A percentile compares a stretch with the other conserved stretches of the same genome.
Evolutionary conservation across 768 basidiomycete genomes (phyloP).

Genomic region (Suillus bovinus): DNA sequence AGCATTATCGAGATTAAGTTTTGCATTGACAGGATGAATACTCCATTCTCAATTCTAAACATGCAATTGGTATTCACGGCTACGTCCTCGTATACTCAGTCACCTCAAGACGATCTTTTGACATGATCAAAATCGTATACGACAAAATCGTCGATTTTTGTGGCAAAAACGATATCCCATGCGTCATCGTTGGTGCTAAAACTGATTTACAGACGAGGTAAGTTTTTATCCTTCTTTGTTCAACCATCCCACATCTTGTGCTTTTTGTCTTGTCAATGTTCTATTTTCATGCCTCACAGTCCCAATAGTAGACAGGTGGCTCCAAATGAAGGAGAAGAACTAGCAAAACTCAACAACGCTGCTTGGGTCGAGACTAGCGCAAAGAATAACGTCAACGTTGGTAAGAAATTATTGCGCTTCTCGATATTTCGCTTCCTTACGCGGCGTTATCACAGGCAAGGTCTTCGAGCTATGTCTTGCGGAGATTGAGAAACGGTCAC

Average conservation of each 20-base stretch:
- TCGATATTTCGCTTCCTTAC: conserved; percentile 7
- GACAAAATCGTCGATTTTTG: conserved; percentile 92
- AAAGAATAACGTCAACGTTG: conserved; percentile 82
- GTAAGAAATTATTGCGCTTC: conserved; percentile 50
- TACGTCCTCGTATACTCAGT: conserved; percentile 97
- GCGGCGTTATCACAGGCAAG: conserved; percentile 47
- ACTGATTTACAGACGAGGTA: conserved; percentile 78
- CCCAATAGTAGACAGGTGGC: conserved; percentile 68
- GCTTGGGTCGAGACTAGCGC: conserved; percentile 91
- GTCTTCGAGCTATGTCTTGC: conserved; percentile 84
- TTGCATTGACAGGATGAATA: conserved; percentile 77
- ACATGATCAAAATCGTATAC: conserved; percentile 92
- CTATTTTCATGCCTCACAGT: conserved; percentile 35
- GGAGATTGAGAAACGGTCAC: conserved; percentile 78
- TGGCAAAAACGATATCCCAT: conserved; percentile 81
- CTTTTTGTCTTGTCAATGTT: conserved; percentile 18
- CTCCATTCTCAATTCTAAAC: conserved; percentile 88
- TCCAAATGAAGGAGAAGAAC: conserved; percentile 66
- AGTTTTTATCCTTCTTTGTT: conserved; percentile 27
- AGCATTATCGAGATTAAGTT: conserved; percentile 7
- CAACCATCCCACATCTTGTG: conserved; percentile 14
- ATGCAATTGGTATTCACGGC: conserved; percentile 96
- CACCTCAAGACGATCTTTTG: conserved; percentile 84
- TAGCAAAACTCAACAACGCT: conserved; percentile 71
- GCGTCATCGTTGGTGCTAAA: conserved; percentile 95